Conservation (phyloP, 805 yeast species). For the Wickerhamomyces tratensis region DNA sequence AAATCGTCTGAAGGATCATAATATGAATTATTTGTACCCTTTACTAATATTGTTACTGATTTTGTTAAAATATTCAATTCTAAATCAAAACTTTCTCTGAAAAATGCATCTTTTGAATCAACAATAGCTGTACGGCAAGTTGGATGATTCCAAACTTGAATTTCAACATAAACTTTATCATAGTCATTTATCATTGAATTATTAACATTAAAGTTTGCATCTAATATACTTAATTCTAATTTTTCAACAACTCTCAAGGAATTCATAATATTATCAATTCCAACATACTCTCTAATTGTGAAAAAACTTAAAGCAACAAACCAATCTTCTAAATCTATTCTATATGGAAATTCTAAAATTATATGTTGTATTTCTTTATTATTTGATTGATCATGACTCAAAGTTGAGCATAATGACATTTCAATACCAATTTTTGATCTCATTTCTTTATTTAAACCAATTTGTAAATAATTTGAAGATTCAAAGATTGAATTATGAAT, state of each 20-base stretch:
- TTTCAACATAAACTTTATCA: slow-evolving; percentile 50
- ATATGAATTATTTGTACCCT: slow-evolving; percentile 13
- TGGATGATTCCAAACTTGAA: slow-evolving; percentile 59
- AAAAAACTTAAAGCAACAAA: slow-evolving; percentile 56
- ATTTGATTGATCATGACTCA: no score
- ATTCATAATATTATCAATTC: slow-evolving; percentile 22
- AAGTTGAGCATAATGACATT: slow-evolving; percentile 1
- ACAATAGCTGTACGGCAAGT: slow-evolving; percentile 75
- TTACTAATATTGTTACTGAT: slow-evolving; percentile 39
- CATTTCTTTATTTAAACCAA: slow-evolving; percentile 48
- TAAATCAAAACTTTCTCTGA: slow-evolving; percentile 73
- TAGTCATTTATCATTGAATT: background rate
- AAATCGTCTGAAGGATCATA: slow-evolving; percentile 22
- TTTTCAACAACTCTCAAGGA: slow-evolving; percentile 42
- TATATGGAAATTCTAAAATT: slow-evolving; percentile 52
- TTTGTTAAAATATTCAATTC: slow-evolving; percentile 45
- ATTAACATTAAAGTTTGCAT: slow-evolving; percentile 40
- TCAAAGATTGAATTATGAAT: slow-evolving; percentile 55
- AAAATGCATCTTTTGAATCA: slow-evolving; percentile 48
- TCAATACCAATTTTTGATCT: slow-evolving; percentile 23
- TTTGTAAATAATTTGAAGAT: slow-evolving; percentile 44
- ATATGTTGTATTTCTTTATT: background rate
- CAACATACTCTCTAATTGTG: slow-evolving; percentile 43
- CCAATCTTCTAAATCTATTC: slow-evolving; percentile 73
- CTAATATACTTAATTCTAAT: slow-evolving; percentile 49